Evolutionary conservation across 208 protist genomes (phyloP).

Genomic region (Herpetomonas tarakana): DNA sequence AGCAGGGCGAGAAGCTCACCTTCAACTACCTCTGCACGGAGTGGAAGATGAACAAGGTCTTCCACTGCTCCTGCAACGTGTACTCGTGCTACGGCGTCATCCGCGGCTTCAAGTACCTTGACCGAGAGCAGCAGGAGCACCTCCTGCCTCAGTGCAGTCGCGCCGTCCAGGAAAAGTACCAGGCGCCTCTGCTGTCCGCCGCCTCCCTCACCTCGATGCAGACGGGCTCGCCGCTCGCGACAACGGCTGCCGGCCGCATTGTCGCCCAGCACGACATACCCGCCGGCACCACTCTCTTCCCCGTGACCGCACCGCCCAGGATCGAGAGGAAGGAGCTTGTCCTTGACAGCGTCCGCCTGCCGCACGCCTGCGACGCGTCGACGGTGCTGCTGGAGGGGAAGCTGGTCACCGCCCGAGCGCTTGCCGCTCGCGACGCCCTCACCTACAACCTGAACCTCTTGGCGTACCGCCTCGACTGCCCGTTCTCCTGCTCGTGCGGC

Average conservation of each 20-base stretch:
- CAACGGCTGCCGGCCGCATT: conserved; percentile 34
- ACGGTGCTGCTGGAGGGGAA: conserved; percentile 56
- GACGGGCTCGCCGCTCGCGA: conserved; percentile 24
- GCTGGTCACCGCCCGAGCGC: conserved; percentile 42
- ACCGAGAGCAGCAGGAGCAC: conserved; percentile 64
- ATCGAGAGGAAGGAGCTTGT: conserved; percentile 34
- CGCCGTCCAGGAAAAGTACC: conserved; percentile 70
- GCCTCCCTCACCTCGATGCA: conserved; percentile 30
- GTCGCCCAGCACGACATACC: conserved; percentile 48
- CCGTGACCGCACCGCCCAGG: conserved; percentile 18
- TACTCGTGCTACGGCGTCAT: conserved; percentile 82
- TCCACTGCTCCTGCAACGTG: conserved; percentile 75
- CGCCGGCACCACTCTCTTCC: conserved; percentile 62
- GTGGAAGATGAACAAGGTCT: conserved; percentile 81
- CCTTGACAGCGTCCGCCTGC: conserved; percentile 46
- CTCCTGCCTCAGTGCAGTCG: conserved; percentile 59
- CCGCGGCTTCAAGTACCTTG: conserved; percentile 74
- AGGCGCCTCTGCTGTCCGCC: conserved; percentile 25
- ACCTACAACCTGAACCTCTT: conserved; percentile 67
- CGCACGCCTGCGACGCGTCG: conserved; percentile 78
- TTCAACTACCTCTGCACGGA: conserved; percentile 89
- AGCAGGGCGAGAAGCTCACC: conserved; percentile 64
- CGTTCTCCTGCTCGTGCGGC: conserved; percentile 54
- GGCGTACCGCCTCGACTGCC: conserved; percentile 31
- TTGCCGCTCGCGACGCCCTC: conserved; percentile 59